A percentile compares a stretch with the other conserved stretches of the same genome.
Conservation (phyloP, 495 filamentous ascomycete genomes). For the Penicillium longicatenatum region DNA sequence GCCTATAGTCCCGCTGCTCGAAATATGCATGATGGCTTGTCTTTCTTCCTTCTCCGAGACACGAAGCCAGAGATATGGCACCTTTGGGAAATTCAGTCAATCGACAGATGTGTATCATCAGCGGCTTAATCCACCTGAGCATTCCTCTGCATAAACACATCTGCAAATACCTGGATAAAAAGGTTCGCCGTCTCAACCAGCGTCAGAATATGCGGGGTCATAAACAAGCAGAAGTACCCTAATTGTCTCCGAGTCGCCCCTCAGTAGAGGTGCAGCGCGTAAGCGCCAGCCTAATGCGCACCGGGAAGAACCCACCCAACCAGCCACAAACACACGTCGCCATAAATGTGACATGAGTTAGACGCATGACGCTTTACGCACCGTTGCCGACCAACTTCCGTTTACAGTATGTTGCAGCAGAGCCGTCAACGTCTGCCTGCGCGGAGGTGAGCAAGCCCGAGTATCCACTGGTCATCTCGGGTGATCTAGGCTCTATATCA, state of each 20-base stretch:
- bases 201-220: neutral
- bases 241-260: neutral
- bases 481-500: neutral
- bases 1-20: too few relatives aligned
- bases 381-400: neutral
- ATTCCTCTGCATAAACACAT: too few relatives aligned
- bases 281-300: neutral
- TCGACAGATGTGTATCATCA: too few relatives aligned
- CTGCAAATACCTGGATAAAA: too few relatives aligned
- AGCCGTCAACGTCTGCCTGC: neutral
- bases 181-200: too few relatives aligned
- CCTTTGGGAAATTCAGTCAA: too few relatives aligned
- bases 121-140: too few relatives aligned
- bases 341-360: neutral
- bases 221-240: neutral
- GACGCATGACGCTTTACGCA: neutral
- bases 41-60: too few relatives aligned
- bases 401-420: neutral
- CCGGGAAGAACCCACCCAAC: neutral
- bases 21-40: too few relatives aligned
- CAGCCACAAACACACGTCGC: neutral
- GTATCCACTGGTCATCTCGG: neutral
- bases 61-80: too few relatives aligned
- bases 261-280: neutral
- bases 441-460: neutral